Evolutionary conservation across 345 rosid species (phyloP).

Genomic region (Ceriops zippeliana): DNA sequence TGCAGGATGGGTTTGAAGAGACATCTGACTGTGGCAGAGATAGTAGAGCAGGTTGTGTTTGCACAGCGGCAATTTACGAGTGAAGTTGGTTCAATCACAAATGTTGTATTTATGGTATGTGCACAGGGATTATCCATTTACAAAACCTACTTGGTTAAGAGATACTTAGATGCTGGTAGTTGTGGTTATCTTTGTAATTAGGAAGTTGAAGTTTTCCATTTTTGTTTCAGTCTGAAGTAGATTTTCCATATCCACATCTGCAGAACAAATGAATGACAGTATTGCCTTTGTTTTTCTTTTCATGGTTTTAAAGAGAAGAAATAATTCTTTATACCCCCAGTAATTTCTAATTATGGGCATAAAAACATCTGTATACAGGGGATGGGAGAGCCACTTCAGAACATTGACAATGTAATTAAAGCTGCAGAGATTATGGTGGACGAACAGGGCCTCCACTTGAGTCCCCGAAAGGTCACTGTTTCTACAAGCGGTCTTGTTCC

Average conservation of each 20-base stretch:
- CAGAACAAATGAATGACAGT: too few relatives aligned
- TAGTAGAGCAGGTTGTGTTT: constrained; percentile 80
- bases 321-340: not conserved
- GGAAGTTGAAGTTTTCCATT: not conserved
- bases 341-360: constrained; percentile 4
- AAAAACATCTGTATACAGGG: constrained; percentile 48
- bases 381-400: constrained; percentile 98
- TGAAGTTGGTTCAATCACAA: constrained; percentile 70
- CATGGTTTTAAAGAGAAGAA: not conserved
- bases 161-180: not conserved
- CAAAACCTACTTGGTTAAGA: not conserved
- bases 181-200: not conserved
- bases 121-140: not conserved
- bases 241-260: too few relatives aligned
- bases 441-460: constrained; percentile 87
- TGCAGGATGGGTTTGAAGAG: constrained; percentile 87
- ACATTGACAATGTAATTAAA: constrained; percentile 70
- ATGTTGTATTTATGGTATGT: constrained; percentile 91
- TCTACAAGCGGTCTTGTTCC: constrained; percentile 97
- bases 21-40: constrained; percentile 82
- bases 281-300: too few relatives aligned
- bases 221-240: not conserved
- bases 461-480: constrained; percentile 91
- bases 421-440: constrained; percentile 84
- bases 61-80: constrained; percentile 57